Conservation (phyloP, 1,139 yeast species). For the Magnusiomyces suaveolens region DNA sequence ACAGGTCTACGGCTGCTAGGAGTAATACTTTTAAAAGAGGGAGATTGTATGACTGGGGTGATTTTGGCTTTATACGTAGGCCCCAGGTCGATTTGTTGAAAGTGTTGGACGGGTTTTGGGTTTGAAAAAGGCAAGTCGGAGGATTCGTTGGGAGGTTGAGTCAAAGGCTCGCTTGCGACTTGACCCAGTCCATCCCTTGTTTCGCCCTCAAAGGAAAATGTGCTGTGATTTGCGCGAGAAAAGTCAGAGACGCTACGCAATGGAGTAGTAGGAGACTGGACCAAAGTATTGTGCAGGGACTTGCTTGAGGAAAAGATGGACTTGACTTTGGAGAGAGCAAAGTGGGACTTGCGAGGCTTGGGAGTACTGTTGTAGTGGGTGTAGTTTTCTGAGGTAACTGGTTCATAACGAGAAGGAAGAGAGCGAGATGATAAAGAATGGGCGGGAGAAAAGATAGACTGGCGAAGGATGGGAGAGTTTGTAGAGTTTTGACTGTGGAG, state of each 20-base stretch:
- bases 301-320: constrained; percentile 13
- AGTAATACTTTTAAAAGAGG: background rate
- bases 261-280: background rate
- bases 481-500: background rate
- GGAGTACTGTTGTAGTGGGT: background rate
- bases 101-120: constrained; percentile 8
- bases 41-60: constrained; percentile 9
- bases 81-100: constrained; percentile 11
- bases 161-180: background rate
- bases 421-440: background rate
- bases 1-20: too few species aligned
- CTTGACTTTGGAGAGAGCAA: constrained; percentile 12
- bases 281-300: constrained; percentile 7
- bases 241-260: background rate
- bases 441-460: background rate
- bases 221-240: background rate
- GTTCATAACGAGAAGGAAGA: background rate
- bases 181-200: background rate
- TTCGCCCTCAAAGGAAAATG: background rate
- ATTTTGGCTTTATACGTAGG: constrained; percentile 14
- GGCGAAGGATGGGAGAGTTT: background rate
- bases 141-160: background rate
- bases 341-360: background rate
- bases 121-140: constrained; percentile 2
- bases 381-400: background rate